These are phyloP conservation scores for Gaeumannomyces tritici DNA, from an alignment of 2,329 filamentous ascomycete species.

Conservation along the genomic window DNA sequence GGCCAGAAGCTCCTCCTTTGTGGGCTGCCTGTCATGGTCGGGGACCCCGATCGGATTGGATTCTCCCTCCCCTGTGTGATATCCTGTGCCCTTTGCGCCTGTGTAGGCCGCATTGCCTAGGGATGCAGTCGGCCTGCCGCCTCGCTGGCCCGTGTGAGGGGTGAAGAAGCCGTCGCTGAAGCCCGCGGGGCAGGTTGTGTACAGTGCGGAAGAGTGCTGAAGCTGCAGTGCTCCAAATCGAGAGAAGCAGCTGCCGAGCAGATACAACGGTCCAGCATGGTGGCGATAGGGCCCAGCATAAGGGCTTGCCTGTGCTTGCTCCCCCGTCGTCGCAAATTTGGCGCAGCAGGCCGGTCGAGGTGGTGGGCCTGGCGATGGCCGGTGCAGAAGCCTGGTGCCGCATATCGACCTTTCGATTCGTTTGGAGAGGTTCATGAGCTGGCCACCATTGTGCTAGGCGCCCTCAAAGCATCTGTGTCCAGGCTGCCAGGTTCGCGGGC, in stretches of 20 bases:
- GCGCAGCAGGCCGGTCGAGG: not conserved
- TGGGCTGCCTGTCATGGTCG: not conserved
- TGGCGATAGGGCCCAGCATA: not conserved
- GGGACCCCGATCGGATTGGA: not conserved
- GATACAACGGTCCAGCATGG: no score
- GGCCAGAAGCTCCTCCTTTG: slow-evolving; percentile 37
- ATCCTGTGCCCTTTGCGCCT: not conserved
- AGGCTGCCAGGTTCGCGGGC: not conserved
- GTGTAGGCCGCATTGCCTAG: not conserved
- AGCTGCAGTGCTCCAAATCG: not conserved
- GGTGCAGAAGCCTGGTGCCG: slow-evolving; percentile 42
- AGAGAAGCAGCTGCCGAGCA: not conserved
- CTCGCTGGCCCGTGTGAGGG: not conserved
- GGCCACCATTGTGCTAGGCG: slow-evolving; percentile 33
- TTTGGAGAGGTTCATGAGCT: slow-evolving; percentile 50
- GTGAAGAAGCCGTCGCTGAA: not conserved
- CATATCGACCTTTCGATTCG: slow-evolving; percentile 52
- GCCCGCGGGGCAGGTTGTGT: not conserved
- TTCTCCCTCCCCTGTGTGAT: not conserved
- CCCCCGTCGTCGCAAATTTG: not conserved
- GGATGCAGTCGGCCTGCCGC: not conserved
- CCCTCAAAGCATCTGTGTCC: slow-evolving; percentile 2
- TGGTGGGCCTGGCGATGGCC: slow-evolving; percentile 23
- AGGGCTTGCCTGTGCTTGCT: not conserved
- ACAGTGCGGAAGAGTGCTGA: not conserved